Evolutionary conservation across 2,329 filamentous ascomycete species (phyloP).

Genomic region (Westerdykella sp.): DNA sequence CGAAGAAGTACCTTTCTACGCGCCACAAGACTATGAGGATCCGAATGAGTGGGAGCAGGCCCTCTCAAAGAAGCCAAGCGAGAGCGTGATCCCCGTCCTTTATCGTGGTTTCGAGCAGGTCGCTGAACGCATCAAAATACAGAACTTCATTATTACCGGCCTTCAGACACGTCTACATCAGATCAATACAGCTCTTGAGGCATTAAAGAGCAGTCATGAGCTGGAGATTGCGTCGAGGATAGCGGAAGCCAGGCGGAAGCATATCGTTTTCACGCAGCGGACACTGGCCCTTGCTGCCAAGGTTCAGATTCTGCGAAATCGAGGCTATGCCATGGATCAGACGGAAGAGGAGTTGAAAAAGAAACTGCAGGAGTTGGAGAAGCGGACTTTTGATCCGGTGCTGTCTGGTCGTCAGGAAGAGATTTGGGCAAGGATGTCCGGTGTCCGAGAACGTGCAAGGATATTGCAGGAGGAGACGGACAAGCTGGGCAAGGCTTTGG

Average conservation of each 20-base stretch:
- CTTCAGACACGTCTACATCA: constrained; percentile 70
- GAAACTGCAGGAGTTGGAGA: constrained; percentile 63
- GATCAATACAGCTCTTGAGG: constrained; percentile 67
- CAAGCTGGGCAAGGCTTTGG: constrained; percentile 50
- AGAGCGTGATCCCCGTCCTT: constrained; percentile 70
- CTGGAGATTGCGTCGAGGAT: constrained; percentile 68
- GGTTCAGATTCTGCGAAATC: constrained; percentile 72
- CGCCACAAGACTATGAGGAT: constrained; percentile 63
- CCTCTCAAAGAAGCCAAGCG: constrained; percentile 68
- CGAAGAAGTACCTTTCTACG: constrained; percentile 68
- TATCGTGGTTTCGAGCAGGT: constrained; percentile 68
- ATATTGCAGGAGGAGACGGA: constrained; percentile 68
- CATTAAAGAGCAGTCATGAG: constrained; percentile 70
- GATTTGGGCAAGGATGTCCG: constrained; percentile 75
- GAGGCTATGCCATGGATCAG: constrained; percentile 72
- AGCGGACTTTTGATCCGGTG: constrained; percentile 65
- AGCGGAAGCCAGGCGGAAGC: constrained; percentile 64
- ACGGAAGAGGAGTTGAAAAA: constrained; percentile 73
- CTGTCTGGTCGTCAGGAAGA: constrained; percentile 73
- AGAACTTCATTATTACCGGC: constrained; percentile 61
- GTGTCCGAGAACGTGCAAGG: constrained; percentile 65
- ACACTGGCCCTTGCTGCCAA: constrained; percentile 70
- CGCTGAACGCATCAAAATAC: constrained; percentile 64
- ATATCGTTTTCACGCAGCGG: constrained; percentile 65
- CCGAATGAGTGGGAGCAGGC: constrained; percentile 79